Base-by-base conservation (phyloP, 306 rosid genomes). In the Cucurbita maxima region DNA sequence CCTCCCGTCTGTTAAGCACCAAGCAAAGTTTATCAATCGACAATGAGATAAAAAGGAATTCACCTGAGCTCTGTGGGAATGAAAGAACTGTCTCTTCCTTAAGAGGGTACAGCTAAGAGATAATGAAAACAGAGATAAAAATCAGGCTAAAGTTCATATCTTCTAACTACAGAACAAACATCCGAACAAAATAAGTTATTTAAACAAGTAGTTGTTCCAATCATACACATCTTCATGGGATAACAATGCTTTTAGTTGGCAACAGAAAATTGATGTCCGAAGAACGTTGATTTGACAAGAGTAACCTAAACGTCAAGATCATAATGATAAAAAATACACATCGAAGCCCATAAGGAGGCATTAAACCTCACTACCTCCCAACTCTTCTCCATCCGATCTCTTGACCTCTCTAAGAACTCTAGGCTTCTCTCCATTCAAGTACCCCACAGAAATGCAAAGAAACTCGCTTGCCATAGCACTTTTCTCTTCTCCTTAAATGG, bases 1-100 rank as follows among this genome's bases (percentile, higher is more conserved):
- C 19, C 15, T 4, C 71, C 20, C 9, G 5, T 64, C 53, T 64
- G 6, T 18, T 41, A 10, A 41, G 38, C 41, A 68, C 41, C 41
- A 9, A n/a, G 79, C 25, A 48, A 72, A 76, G 43, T 43, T 59
- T 19, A 66, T 9, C 10, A 19, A 64, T 20, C n/a, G 2, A 53
- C 30, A 45, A 57, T 2, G 6, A 22, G 36, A 25, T 36, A 56
- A 82, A 48, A 13, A 72, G 34, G 64, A 63, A 5, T 54, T 83
- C 58, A 94, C 99, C 99, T 89, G 96, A 48, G 82, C 80, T 78
- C 79, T 94, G 79, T 79, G 95, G 34, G 99, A 94, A 81, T 94
- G 99, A 82, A 84, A 87, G 79, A 89, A 94, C 57, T 78, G 77
- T 22, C 92, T 84, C 87, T 84, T 88, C 81, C 82, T 72, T 84